phyloP scores from a whole-genome alignment of 1,284 basidiomycete species.

The Mycosarcoma maydis region DNA sequence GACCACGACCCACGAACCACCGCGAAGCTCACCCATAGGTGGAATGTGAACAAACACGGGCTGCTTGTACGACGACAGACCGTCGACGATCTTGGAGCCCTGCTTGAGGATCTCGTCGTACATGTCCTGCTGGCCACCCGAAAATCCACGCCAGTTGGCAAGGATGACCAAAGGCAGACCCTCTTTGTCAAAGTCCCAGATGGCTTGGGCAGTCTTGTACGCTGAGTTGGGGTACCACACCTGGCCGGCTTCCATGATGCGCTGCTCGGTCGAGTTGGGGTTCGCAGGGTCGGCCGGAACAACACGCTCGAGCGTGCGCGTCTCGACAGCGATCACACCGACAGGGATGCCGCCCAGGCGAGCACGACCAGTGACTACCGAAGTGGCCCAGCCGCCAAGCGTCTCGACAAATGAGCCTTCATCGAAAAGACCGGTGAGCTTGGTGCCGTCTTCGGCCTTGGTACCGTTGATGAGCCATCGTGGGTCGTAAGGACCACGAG shows the following conservation, averaged over 20 bases:
- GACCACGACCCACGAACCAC: conserved; percentile 98
- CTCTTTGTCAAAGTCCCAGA: conserved; percentile 98
- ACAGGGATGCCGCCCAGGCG: conserved; percentile 96
- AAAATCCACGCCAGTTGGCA: conserved; percentile 99
- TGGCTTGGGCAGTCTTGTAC: conserved; percentile 99
- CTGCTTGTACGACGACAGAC: conserved; percentile 93
- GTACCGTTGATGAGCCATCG: conserved; percentile 97
- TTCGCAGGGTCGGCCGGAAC: conserved; percentile 99
- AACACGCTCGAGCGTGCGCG: conserved; percentile 94
- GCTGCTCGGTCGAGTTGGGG: conserved; percentile 94
- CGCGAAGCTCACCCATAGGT: conserved; percentile 97
- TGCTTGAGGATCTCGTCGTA: conserved; percentile 68
- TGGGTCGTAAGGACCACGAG: conserved; percentile 95
- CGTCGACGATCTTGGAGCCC: conserved; percentile 84
- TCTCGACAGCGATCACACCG: conserved; percentile 97
- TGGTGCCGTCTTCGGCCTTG: conserved; percentile 77
- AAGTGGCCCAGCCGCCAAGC: conserved; percentile 69
- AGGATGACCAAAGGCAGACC: conserved; percentile 97
- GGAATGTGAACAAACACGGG: conserved; percentile 99
- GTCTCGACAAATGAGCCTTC: conserved; percentile 96
- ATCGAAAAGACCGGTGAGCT: conserved; percentile 86
- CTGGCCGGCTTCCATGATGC: conserved; percentile 98
- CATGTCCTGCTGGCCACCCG: conserved; percentile 99
- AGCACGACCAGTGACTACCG: conserved; percentile 81
- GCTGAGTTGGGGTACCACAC: conserved; percentile 99